Evolutionary conservation across 768 basidiomycete species (phyloP), one percentile per base, ranked within the genome.

Genomic region (Coprinellus aureogranulatus): DNA sequence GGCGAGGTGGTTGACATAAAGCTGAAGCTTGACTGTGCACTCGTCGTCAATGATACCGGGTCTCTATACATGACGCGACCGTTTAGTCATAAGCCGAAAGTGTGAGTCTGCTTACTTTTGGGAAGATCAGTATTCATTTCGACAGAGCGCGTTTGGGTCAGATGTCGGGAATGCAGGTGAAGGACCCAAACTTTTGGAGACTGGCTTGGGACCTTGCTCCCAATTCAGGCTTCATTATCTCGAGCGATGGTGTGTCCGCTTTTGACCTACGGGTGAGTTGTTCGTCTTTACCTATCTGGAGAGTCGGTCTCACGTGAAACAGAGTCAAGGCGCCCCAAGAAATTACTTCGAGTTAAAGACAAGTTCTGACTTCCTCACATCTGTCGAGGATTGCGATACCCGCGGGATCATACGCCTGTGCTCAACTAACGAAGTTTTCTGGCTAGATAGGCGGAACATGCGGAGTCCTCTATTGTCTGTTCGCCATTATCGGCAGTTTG

Each of bases 361-460:
- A 1, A 16, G 14, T n/a, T 66, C 68, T 26, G 75, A 81, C 49
- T 53, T 78, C 1, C 66, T 90, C 18, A 88, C 87, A 0, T 83
- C 79, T 25, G 70, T 86, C 34, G 84, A 85, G 60, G 69, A 76
- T 58, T 66, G 72, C 18, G 61, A 61, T 5, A 64, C 69, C 4
- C 77, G 82, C 57, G 65, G 79, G 45, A 67, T 86, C 39, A 64
- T 86, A 28, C 78, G 81, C 2, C 61, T 89, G 2, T 79, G 77
- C 28, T 83, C 89, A 1, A 92, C 88, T 1, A 74, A 72, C 1
- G 77, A 87, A 45, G 62, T 92, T 16, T 61, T 86, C 14, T 92
- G 90, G 90, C 67, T 92, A 27, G 90, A 93, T 64, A 72, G 76
- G 27, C 81, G 90, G 30, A 80, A 77, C 62, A 70, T 78, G n/a